Conservation (phyloP, 2,329 filamentous ascomycete genomes). For the Tolypocladium cylindrosporum region DNA sequence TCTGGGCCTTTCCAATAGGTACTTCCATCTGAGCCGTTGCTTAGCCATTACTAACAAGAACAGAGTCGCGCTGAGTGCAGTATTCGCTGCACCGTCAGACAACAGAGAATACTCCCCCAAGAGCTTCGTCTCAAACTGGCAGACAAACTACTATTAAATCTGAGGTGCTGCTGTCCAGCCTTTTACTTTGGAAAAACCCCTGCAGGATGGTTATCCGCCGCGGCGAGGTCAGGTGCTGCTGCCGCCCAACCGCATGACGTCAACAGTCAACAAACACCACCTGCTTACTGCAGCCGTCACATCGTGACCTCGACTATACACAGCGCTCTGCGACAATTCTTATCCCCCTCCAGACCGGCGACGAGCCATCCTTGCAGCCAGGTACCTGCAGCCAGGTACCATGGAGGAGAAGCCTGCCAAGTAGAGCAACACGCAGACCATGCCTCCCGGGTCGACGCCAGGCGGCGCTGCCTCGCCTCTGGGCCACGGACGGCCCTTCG, state of each 20-base stretch:
- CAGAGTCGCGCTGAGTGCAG: too few species aligned
- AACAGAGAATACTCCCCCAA: too few species aligned
- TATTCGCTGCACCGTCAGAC: too few species aligned
- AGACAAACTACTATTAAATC: background rate
- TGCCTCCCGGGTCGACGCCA: background rate
- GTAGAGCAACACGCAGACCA: background rate
- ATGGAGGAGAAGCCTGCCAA: background rate
- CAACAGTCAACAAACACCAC: background rate
- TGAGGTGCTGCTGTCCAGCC: too few species aligned
- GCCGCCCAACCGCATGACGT: background rate
- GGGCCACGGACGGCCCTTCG: background rate
- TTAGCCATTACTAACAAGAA: too few species aligned
- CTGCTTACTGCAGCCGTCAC: background rate
- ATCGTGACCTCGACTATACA: background rate
- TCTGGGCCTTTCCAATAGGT: too few species aligned
- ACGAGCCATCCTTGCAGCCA: background rate
- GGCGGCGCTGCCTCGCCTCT: background rate
- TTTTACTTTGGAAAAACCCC: background rate
- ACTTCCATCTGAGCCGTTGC: too few species aligned
- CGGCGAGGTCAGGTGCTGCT: background rate
- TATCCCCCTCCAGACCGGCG: background rate
- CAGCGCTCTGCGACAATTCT: background rate
- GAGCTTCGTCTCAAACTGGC: background rate
- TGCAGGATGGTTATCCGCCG: background rate
- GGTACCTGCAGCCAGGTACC: too few species aligned